Evolutionary conservation across 805 yeast species (phyloP), one percentile per base, ranked within the genome.

Genomic region (Starmerella gropengiesseri): DNA sequence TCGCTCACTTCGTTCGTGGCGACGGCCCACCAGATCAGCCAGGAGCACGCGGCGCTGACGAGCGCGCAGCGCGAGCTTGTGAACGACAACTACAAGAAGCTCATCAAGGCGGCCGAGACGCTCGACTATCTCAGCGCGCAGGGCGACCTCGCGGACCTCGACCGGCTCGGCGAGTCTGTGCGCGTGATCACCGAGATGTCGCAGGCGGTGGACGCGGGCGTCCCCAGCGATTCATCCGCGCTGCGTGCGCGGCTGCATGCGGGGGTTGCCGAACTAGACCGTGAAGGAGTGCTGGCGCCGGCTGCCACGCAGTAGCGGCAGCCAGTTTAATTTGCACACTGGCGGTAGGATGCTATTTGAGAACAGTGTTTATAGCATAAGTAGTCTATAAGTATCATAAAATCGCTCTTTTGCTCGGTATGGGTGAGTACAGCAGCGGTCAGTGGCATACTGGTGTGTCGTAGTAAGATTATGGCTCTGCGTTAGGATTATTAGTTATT

Each of bases 21-120:
- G 34, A 45, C 52, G 4, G 58, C 54, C 22, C 55, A 52, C 39
- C 51, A 49, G 40, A 53, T 62, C 27, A 36, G 51, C 17, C 43
- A 42, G 23, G 61, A 61, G 33, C 48, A 57, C 12, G 51, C 56
- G 16, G 53, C 58, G 8, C 54, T 62, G 20, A 60, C 61, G 30
- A 55, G 61, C 42, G 62, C 61, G 28, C 65, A 62, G 39, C 63
- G 63, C 47, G 62, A 65, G 19, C 54, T 62, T 5, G 64, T 62
- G 7, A 63, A 62, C 47, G 60, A 62, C 48, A 62, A 62, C 47
- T 62, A 62, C 51, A 55, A 59, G 29, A 60, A 62, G 28, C 55
- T 62, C 9, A 63, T 63, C 35, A 45, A 54, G 9, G 63, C 62
- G 13, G 56, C 63, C 8, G 59, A 57, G 27, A 57, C 61, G 14